Conservation (phyloP, 2,329 filamentous ascomycete species). For the Chaetomium strumarium region DNA sequence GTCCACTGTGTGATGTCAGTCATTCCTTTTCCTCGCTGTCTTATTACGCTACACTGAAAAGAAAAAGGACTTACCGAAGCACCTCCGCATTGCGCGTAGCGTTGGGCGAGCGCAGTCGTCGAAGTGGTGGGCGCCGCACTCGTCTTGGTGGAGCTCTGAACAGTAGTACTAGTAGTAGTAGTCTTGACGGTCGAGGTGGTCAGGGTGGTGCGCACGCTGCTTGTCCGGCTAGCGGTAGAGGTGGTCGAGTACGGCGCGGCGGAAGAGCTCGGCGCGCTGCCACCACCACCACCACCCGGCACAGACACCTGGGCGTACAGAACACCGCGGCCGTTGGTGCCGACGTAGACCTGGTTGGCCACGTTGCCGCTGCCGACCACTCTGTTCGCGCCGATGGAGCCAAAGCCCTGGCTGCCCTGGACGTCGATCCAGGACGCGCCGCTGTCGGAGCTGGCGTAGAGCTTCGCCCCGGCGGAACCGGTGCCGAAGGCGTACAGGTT, state of each 20-base stretch:
- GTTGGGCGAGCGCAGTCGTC: slow-evolving; percentile 14
- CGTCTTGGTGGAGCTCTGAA: slow-evolving; percentile 4
- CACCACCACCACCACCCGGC: slow-evolving; percentile 1
- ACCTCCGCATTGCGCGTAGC: slow-evolving; percentile 23
- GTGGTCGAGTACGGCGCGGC: background rate
- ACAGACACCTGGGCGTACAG: slow-evolving; percentile 30
- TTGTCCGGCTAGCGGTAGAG: background rate
- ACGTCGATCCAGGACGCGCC: slow-evolving; percentile 42
- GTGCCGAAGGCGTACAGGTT: slow-evolving; percentile 44
- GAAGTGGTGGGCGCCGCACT: slow-evolving; percentile 10
- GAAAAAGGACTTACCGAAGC: background rate
- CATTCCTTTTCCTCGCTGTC: background rate
- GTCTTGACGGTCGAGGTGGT: slow-evolving; percentile 4
- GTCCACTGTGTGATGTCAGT: slow-evolving; percentile 6
- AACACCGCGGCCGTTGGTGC: slow-evolving; percentile 45
- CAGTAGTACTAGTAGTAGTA: slow-evolving; percentile 6
- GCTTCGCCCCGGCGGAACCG: slow-evolving; percentile 36
- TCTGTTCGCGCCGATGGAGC: slow-evolving; percentile 35
- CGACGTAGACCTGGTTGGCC: slow-evolving; percentile 42
- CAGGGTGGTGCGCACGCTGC: slow-evolving; percentile 1
- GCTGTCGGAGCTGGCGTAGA: slow-evolving; percentile 41
- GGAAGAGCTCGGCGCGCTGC: background rate
- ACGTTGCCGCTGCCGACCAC: slow-evolving; percentile 42
- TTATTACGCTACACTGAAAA: background rate
- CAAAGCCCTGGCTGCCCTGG: slow-evolving; percentile 42